Percentiles rank a stretch among this genome's conserved stretches.
Conservation (phyloP, 2,329 filamentous ascomycete genomes). For the Tetracladium maxilliforme region DNA sequence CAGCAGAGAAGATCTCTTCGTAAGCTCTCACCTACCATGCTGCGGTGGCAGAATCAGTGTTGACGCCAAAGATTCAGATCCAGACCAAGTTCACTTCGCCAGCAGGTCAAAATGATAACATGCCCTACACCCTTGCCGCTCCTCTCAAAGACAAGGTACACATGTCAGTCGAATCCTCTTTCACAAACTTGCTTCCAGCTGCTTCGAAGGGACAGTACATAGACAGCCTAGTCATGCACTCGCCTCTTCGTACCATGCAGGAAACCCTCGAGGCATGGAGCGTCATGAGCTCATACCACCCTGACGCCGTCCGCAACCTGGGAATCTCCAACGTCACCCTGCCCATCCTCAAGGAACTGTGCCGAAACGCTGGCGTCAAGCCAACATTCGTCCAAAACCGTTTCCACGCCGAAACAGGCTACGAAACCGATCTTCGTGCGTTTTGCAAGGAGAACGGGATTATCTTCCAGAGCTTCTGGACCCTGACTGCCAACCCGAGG, state of each 20-base stretch:
- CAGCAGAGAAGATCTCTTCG: constrained; percentile 45
- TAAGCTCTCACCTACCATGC: constrained; percentile 19
- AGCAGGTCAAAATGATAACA: constrained; percentile 42
- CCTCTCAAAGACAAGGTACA: constrained; percentile 50
- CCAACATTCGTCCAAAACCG: constrained; percentile 62
- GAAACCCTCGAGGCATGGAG: constrained; percentile 51
- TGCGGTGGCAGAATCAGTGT: constrained; percentile 3
- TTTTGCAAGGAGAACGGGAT: constrained; percentile 37
- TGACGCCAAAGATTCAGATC: constrained; percentile 26
- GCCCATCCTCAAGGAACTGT: constrained; percentile 36
- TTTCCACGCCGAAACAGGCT: constrained; percentile 44
- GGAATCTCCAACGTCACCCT: constrained; percentile 67
- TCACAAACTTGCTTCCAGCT: constrained; percentile 49
- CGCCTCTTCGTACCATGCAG: constrained; percentile 30
- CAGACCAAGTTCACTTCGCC: constrained; percentile 74
- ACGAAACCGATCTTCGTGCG: constrained; percentile 42
- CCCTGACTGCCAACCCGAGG: constrained; percentile 39
- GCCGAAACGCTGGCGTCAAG: constrained; percentile 27
- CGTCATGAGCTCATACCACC: constrained; percentile 51
- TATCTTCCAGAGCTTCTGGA: constrained; percentile 46
- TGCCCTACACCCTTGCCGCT: constrained; percentile 46
- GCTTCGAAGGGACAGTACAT: constrained; percentile 29
- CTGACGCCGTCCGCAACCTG: constrained; percentile 45
- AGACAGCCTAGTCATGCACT: constrained; percentile 44
- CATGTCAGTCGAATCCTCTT: constrained; percentile 51